Conservation (phyloP, 805 yeast genomes). For the Cyberlindnera petersonii region DNA sequence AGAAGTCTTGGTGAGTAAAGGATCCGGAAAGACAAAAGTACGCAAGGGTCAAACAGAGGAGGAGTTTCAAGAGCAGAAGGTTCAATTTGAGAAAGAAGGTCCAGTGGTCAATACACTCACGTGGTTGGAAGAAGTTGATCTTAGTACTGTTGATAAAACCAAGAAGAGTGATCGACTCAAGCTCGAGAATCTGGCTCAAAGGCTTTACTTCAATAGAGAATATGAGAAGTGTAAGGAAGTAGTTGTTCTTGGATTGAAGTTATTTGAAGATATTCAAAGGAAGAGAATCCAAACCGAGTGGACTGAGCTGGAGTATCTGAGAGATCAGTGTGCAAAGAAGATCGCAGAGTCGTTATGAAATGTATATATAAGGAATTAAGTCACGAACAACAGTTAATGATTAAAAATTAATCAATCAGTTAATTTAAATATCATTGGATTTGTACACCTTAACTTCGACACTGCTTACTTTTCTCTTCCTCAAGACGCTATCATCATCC, state of each 20-base stretch:
- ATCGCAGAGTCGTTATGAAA: neutral
- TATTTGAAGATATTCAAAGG: slow-evolving; percentile 31
- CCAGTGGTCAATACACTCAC: slow-evolving; percentile 49
- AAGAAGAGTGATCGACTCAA: slow-evolving; percentile 53
- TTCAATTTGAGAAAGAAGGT: slow-evolving; percentile 48
- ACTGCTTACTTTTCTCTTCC: slow-evolving; percentile 38
- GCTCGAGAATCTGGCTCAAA: slow-evolving; percentile 57
- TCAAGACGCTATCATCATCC: slow-evolving; percentile 30
- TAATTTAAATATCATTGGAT: slow-evolving; percentile 4
- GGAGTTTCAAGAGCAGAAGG: slow-evolving; percentile 50
- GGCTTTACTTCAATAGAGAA: slow-evolving; percentile 52
- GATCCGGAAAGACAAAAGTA: slow-evolving; percentile 43
- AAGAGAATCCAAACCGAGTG: slow-evolving; percentile 47
- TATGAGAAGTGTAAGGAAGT: slow-evolving; percentile 49
- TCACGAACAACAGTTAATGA: neutral
- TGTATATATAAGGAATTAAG: no score
- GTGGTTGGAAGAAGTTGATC: slow-evolving; percentile 38
- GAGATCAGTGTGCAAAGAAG: slow-evolving; percentile 35
- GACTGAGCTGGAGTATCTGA: slow-evolving; percentile 45
- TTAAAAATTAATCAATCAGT: neutral
- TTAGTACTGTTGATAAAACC: slow-evolving; percentile 28
- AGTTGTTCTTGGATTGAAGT: slow-evolving; percentile 35
- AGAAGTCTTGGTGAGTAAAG: slow-evolving; percentile 40
- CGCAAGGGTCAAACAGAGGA: slow-evolving; percentile 74
- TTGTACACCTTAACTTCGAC: slow-evolving; percentile 39